Percentiles rank a stretch among this genome's conserved stretches.
Evolutionary conservation across 2,329 filamentous ascomycete genomes (phyloP).

Genomic region (Tympanopsis confertula): DNA sequence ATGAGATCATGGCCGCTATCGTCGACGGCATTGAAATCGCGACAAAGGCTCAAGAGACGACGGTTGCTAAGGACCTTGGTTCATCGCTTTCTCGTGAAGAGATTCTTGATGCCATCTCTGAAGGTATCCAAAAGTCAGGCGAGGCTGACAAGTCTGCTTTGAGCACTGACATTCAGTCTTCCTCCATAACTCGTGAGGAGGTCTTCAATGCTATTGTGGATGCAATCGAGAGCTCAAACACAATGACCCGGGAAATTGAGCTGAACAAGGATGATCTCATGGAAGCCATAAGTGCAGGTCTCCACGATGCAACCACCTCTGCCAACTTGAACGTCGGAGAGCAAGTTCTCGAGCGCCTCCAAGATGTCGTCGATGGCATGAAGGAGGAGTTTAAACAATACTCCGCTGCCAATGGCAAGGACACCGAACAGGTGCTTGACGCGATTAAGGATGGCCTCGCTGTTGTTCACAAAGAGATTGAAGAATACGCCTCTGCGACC

Average conservation of each 20-base stretch:
- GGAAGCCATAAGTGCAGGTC: slow-evolving; percentile 35
- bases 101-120: slow-evolving; percentile 9
- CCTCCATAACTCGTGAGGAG: slow-evolving; percentile 33
- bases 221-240: slow-evolving; percentile 31
- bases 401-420: slow-evolving; percentile 45
- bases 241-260: slow-evolving; percentile 28
- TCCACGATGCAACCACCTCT: not conserved
- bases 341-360: slow-evolving; percentile 33
- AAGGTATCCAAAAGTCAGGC: slow-evolving; percentile 12
- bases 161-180: not conserved
- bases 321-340: not conserved
- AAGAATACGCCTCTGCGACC: slow-evolving; percentile 43
- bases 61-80: too few species aligned
- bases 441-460: slow-evolving; percentile 53
- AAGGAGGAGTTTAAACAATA: slow-evolving; percentile 51
- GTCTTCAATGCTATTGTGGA: slow-evolving; percentile 42
- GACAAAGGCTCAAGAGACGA: too few species aligned
- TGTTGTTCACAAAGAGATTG: slow-evolving; percentile 43
- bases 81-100: too few species aligned
- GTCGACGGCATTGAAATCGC: not conserved
- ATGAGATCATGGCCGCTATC: not conserved
- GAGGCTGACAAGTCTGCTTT: slow-evolving; percentile 10
- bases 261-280: slow-evolving; percentile 40
- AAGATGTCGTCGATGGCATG: slow-evolving; percentile 47
- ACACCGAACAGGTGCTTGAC: slow-evolving; percentile 53